Evolutionary conservation across 2,329 filamentous ascomycete species (phyloP).

Genomic region (Rhynchosporium agropyri): DNA sequence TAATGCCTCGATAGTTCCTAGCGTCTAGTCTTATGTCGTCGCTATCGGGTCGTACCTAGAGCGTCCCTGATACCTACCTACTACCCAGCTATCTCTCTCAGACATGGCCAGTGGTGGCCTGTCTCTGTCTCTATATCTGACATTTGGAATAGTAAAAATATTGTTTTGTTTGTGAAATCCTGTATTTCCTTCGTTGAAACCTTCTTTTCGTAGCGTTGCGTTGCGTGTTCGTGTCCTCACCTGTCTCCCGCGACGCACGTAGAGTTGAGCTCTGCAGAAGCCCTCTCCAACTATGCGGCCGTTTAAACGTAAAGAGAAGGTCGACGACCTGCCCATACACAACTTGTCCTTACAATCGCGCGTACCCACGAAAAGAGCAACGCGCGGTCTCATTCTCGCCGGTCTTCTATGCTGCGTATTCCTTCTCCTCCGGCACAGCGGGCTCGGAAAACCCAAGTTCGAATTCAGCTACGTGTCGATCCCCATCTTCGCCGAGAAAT

Average conservation of each 20-base stretch:
- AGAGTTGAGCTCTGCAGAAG: conserved; percentile 7
- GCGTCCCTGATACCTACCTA: too few species aligned
- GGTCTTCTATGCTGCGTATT: background rate
- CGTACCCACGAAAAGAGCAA: background rate
- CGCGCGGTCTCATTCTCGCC: background rate
- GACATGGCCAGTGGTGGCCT: too few species aligned
- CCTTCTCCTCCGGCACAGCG: conserved; percentile 7
- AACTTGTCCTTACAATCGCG: background rate
- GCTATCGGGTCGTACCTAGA: too few species aligned
- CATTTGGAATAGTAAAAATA: too few species aligned
- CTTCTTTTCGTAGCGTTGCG: background rate
- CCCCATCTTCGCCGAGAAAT: conserved; percentile 34
- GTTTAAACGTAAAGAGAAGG: conserved; percentile 10
- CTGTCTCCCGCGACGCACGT: background rate
- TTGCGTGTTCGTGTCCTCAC: background rate
- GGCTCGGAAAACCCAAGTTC: conserved; percentile 16
- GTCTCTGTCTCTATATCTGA: too few species aligned
- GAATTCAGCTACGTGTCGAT: conserved; percentile 31
- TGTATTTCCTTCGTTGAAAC: background rate
- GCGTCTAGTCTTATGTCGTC: too few species aligned
- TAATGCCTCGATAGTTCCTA: too few species aligned
- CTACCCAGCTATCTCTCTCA: too few species aligned
- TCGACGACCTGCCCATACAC: background rate
- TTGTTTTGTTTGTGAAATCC: background rate
- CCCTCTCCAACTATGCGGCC: conserved; percentile 7